Conservation (phyloP, 208 protist species). For the Trichomonas vaginalis region DNA sequence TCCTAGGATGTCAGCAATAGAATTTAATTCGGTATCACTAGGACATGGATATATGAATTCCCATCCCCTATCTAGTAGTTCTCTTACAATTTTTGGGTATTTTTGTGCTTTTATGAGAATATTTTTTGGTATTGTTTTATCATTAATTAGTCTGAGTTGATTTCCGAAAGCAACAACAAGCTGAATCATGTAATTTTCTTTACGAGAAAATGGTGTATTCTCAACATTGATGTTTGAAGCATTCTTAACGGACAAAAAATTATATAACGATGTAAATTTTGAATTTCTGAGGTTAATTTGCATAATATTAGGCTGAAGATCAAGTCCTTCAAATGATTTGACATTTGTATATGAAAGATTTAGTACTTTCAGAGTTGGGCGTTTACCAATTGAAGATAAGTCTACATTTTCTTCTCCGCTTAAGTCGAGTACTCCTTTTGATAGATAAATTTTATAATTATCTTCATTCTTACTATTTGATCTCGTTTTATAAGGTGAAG, state of each 20-base stretch:
- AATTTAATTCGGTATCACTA: background rate
- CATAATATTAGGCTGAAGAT: background rate
- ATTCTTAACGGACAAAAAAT: background rate
- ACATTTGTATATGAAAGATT: background rate
- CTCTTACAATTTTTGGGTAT: background rate
- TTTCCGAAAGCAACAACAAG: background rate
- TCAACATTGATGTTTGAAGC: background rate
- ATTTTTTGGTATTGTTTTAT: background rate
- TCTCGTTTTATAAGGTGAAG: no score
- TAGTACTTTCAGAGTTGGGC: background rate
- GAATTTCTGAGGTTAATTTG: background rate
- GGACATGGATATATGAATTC: background rate
- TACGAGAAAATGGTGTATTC: background rate
- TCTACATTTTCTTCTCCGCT: background rate
- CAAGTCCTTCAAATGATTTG: background rate
- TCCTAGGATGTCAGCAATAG: background rate
- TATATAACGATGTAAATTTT: background rate
- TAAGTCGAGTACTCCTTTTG: background rate
- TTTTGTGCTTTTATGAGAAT: background rate
- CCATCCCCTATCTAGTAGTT: background rate
- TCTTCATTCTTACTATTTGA: no score
- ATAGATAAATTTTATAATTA: background rate
- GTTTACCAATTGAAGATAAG: background rate
- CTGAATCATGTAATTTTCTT: background rate
- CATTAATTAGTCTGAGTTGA: background rate